Percentiles rank a stretch among this genome's conserved stretches.
Evolutionary conservation across 2,329 filamentous ascomycete species (phyloP).

Genomic region (Microsporum audouinii): DNA sequence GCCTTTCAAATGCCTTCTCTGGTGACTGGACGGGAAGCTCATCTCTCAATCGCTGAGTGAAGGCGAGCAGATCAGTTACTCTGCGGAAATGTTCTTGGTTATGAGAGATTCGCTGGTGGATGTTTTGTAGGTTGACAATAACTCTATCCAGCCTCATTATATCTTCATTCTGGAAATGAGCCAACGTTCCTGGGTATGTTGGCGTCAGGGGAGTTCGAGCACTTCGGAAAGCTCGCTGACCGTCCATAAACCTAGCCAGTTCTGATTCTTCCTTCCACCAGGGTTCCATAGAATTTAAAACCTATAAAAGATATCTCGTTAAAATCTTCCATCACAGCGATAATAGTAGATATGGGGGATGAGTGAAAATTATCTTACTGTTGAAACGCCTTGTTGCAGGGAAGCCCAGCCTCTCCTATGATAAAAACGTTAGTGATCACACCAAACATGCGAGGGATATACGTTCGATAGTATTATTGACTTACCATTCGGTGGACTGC

Average conservation of each 20-base stretch:
- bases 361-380: slow-evolving; percentile 46
- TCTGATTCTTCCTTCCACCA: slow-evolving; percentile 79
- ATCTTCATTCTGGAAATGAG: slow-evolving; percentile 49
- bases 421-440: slow-evolving; percentile 22
- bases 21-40: slow-evolving; percentile 59
- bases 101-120: slow-evolving; percentile 54
- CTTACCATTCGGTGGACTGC: slow-evolving; percentile 93
- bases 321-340: slow-evolving; percentile 5
- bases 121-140: slow-evolving; percentile 48
- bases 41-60: slow-evolving; percentile 60
- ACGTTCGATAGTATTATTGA: slow-evolving; percentile 13
- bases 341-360: not conserved
- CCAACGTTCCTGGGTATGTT: slow-evolving; percentile 19
- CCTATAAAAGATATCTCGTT: slow-evolving; percentile 39
- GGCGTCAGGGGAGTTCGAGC: slow-evolving; percentile 25
- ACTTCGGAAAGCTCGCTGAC: slow-evolving; percentile 29
- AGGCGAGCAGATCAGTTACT: slow-evolving; percentile 57
- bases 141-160: slow-evolving; percentile 56
- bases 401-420: slow-evolving; percentile 82
- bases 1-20: slow-evolving; percentile 77
- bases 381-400: slow-evolving; percentile 80
- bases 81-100: slow-evolving; percentile 58
- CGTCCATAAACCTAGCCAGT: slow-evolving; percentile 33
- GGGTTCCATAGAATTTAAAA: slow-evolving; percentile 80
- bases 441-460: slow-evolving; percentile 5